Percentiles rank a stretch among this genome's conserved stretches.
phyloP scores from a whole-genome alignment of 345 rosid genomes.

The Rhodomyrtus tomentosa region DNA sequence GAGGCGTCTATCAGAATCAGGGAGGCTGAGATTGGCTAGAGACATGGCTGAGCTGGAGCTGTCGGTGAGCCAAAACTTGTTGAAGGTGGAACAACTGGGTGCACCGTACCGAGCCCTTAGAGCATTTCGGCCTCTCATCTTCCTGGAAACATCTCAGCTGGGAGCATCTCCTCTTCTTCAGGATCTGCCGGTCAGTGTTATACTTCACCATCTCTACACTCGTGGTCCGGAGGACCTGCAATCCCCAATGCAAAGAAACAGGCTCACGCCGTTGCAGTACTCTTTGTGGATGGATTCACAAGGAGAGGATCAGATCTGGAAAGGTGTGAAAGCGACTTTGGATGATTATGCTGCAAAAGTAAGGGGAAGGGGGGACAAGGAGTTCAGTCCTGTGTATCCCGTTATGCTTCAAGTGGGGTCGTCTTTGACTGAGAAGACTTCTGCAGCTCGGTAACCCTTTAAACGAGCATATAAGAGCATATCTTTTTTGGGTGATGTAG shows the following conservation, averaged over 20 bases:
- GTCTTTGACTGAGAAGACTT: conserved; percentile 35
- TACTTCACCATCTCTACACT: conserved; percentile 85
- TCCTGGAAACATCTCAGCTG: conserved; percentile 85
- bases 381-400: conserved; percentile 91
- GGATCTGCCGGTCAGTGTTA: conserved; percentile 78
- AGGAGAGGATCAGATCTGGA: conserved; percentile 98
- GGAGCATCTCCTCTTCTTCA: conserved; percentile 78
- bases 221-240: conserved; percentile 88
- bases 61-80: conserved; percentile 85
- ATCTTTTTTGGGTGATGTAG: background rate
- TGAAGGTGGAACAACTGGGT: conserved; percentile 96
- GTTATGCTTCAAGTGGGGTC: conserved; percentile 87
- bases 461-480: background rate
- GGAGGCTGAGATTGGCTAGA: conserved; percentile 90
- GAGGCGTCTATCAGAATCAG: conserved; percentile 96
- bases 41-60: conserved; percentile 99
- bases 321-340: conserved; percentile 85
- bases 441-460: conserved; percentile 4
- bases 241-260: conserved; percentile 86
- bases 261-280: conserved; percentile 67
- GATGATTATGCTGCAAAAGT: conserved; percentile 85
- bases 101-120: conserved; percentile 92
- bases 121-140: conserved; percentile 84
- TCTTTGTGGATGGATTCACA: conserved; percentile 95
- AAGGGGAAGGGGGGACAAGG: conserved; percentile 90